Conservation (phyloP, 805 yeast genomes). For the Ascoidea asiatica region DNA sequence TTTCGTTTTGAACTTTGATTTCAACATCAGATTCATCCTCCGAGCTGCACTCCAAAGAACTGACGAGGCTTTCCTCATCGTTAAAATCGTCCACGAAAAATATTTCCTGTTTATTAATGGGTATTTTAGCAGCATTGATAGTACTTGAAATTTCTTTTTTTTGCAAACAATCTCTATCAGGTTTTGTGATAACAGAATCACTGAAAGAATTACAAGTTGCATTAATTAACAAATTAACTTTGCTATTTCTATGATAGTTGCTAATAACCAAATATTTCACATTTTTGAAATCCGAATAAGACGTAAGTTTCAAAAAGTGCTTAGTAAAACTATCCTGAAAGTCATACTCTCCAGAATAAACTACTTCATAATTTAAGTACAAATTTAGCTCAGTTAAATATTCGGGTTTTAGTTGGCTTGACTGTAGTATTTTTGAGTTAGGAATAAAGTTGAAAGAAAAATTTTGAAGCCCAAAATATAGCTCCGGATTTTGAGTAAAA, state of each 20-base stretch:
- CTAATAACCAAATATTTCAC: background rate
- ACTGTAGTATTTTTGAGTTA: background rate
- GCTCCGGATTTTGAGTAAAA: background rate
- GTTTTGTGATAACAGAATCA: background rate
- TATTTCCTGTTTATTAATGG: too few species aligned
- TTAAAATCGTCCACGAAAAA: background rate
- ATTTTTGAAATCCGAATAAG: too few species aligned
- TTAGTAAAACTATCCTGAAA: background rate
- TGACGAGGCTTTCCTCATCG: too few species aligned
- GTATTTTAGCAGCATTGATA: background rate
- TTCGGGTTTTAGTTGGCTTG: too few species aligned
- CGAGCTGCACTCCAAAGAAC: too few species aligned
- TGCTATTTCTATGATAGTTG: background rate
- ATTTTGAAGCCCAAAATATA: background rate
- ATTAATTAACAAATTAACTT: background rate
- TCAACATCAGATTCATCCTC: too few species aligned
- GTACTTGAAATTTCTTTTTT: background rate
- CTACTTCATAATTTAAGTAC: background rate
- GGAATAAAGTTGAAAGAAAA: background rate
- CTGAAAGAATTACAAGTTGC: background rate
- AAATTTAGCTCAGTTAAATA: background rate
- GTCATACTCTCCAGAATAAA: background rate
- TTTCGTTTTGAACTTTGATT: too few species aligned
- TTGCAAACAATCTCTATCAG: too few species aligned
- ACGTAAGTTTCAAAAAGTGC: too few species aligned